A percentile compares a stretch with the other conserved stretches of the same genome.
These are phyloP conservation scores for Blastobotrys illinoisensis DNA, from an alignment of 1,139 yeast species.

Conservation along the genomic window DNA sequence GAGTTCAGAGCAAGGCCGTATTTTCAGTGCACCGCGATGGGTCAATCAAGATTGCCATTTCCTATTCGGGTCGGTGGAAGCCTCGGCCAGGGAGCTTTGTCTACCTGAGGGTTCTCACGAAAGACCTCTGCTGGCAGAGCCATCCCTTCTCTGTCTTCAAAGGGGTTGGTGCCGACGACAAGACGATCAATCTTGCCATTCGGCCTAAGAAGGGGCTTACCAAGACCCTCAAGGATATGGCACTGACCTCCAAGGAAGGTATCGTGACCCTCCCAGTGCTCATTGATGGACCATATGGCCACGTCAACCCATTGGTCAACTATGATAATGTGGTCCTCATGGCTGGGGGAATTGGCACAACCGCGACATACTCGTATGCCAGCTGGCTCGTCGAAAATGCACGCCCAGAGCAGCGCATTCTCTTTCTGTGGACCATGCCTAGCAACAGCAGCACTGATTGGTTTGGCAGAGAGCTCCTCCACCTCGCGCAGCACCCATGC, in stretches of 20 bases:
- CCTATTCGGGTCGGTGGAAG: constrained; percentile 32
- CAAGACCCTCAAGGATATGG: constrained; percentile 19
- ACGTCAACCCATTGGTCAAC: constrained; percentile 42
- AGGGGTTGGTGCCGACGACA: constrained; percentile 12
- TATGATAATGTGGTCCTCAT: constrained; percentile 48
- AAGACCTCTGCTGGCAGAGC: constrained; percentile 45
- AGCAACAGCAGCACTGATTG: constrained; percentile 42
- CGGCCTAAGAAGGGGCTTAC: constrained; percentile 32
- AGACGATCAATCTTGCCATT: constrained; percentile 29
- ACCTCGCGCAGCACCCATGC: not conserved
- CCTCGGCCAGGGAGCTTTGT: constrained; percentile 53
- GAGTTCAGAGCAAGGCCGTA: constrained; percentile 37
- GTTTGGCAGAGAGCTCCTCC: constrained; percentile 34
- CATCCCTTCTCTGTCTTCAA: constrained; percentile 61
- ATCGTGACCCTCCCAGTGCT: constrained; percentile 32
- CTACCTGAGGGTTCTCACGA: constrained; percentile 46
- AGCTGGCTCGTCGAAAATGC: constrained; percentile 13
- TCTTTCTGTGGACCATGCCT: constrained; percentile 49
- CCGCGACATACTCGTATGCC: constrained; percentile 39
- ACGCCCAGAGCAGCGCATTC: constrained; percentile 38
- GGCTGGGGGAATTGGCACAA: constrained; percentile 67
- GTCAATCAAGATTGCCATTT: constrained; percentile 25
- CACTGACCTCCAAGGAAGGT: not conserved
- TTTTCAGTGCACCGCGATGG: constrained; percentile 29
- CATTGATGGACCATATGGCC: constrained; percentile 60